phyloP scores from a whole-genome alignment of 148 eudicot species.

The Camellia sinensis region DNA sequence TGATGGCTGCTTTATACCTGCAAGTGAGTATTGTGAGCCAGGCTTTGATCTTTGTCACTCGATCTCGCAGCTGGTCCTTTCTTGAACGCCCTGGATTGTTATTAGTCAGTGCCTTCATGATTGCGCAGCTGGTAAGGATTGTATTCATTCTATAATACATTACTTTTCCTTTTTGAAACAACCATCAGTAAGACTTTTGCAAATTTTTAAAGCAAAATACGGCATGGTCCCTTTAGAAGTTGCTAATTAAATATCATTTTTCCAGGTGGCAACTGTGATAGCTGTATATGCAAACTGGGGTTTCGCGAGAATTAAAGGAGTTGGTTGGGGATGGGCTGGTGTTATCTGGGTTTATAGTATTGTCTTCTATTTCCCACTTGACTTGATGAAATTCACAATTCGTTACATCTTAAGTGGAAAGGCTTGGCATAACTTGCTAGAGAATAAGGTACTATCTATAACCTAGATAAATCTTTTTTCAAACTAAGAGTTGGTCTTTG shows the following conservation, averaged over 20 bases:
- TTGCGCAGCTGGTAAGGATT: slow-evolving; percentile 80
- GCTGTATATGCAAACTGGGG: slow-evolving; percentile 89
- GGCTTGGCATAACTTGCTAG: slow-evolving; percentile 85
- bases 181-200: background rate
- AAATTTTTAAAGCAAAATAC: background rate
- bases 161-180: background rate
- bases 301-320: slow-evolving; percentile 79
- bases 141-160: background rate
- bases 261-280: slow-evolving; percentile 84
- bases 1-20: slow-evolving; percentile 90
- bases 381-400: slow-evolving; percentile 68
- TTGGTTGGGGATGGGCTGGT: slow-evolving; percentile 99
- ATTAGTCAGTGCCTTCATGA: slow-evolving; percentile 57
- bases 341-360: slow-evolving; percentile 87
- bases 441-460: slow-evolving; percentile 64
- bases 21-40: slow-evolving; percentile 98
- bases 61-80: slow-evolving; percentile 89
- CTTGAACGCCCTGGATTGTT: slow-evolving; percentile 84
- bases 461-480: background rate
- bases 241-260: slow-evolving; percentile 2
- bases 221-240: background rate
- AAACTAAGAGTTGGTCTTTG: background rate
- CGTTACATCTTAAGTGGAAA: slow-evolving; percentile 90
- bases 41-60: slow-evolving; percentile 88
- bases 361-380: slow-evolving; percentile 81